These are phyloP conservation scores for Dictyostelium capitatum DNA, from an alignment of 78 protist genomes.

Conservation along the genomic window DNA sequence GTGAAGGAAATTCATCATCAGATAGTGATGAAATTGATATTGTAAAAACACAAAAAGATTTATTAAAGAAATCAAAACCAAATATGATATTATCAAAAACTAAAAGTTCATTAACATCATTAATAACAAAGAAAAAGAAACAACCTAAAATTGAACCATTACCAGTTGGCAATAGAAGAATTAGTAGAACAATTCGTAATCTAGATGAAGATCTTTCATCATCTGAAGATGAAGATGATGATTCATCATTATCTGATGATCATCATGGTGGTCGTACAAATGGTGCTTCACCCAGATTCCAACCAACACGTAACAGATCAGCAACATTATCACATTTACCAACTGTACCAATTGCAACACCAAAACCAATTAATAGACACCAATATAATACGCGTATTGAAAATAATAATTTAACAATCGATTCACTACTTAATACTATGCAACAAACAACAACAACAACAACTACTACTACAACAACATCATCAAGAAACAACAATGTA, in stretches of 20 bases:
- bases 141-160: background rate
- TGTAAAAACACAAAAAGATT: background rate
- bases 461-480: background rate
- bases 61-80: slow-evolving; percentile 2
- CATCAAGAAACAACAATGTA: background rate
- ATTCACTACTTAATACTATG: background rate
- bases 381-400: background rate
- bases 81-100: background rate
- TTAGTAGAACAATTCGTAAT: background rate
- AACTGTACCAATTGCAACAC: slow-evolving; percentile 6
- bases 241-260: background rate
- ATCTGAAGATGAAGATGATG: background rate
- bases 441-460: background rate
- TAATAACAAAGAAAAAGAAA: background rate
- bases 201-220: no score
- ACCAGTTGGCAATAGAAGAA: background rate
- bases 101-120: background rate
- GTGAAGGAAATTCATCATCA: background rate
- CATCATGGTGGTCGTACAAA: background rate
- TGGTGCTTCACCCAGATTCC: background rate
- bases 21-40: background rate
- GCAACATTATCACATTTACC: background rate
- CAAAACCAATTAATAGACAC: background rate
- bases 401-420: background rate
- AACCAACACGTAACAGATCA: background rate